Conservation (phyloP, 148 eudicot genomes). For the Rhododendron mucronatum region DNA sequence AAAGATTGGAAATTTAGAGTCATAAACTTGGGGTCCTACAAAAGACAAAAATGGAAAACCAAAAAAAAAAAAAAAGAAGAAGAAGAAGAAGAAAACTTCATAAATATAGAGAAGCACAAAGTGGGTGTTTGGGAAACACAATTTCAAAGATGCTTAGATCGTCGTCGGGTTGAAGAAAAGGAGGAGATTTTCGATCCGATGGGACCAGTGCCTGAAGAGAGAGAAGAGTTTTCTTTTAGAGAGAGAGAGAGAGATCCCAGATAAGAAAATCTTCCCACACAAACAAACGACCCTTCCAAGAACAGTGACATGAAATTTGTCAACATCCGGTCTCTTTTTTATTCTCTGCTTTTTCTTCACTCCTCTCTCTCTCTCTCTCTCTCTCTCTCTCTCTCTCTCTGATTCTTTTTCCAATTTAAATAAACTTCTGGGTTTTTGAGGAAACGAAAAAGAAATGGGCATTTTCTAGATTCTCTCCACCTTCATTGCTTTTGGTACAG, state of each 20-base stretch:
- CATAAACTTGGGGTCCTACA: not conserved
- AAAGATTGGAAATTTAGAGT: constrained; percentile 15
- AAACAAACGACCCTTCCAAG: constrained; percentile 81
- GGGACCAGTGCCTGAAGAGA: constrained; percentile 51
- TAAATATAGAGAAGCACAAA: constrained; percentile 19
- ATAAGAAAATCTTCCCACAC: constrained; percentile 81
- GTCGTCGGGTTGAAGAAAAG: constrained; percentile 34
- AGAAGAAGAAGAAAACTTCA: constrained; percentile 11
- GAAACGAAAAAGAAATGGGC: constrained; percentile 25
- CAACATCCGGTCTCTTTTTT: constrained; percentile 94
- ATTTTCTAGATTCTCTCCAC: constrained; percentile 52
- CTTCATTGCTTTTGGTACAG: constrained; percentile 31
- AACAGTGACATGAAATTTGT: constrained; percentile 97
- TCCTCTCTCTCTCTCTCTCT: constrained; percentile 9
- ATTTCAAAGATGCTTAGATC: constrained; percentile 50
- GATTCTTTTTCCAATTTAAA: constrained; percentile 12
- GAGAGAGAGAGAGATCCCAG: constrained; percentile 80
- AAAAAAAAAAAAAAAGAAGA: not conserved
- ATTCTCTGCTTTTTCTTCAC: constrained; percentile 50
- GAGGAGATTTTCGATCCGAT: constrained; percentile 79
- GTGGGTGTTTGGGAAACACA: constrained; percentile 34
- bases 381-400: constrained; percentile 14
- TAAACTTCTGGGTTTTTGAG: constrained; percentile 28
- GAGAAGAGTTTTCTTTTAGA: constrained; percentile 19
- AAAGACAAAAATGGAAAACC: constrained; percentile 6